These are phyloP conservation scores for Fusarium sp. DNA, from an alignment of 2,329 filamentous ascomycete species.

Conservation along the genomic window DNA sequence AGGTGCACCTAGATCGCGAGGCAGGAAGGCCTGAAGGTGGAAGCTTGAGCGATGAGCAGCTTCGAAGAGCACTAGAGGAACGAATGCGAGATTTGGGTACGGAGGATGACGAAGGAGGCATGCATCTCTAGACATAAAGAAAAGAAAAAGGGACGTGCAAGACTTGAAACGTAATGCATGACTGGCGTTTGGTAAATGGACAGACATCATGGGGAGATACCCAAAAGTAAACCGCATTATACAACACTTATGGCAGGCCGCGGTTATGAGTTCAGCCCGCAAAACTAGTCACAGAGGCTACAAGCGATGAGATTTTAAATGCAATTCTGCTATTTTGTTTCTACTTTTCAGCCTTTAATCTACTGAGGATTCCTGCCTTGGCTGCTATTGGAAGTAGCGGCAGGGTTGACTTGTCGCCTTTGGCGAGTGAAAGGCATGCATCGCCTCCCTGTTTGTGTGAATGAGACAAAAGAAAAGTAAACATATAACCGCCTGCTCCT, in stretches of 20 bases:
- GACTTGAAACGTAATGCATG: slow-evolving; percentile 25
- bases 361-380: slow-evolving; percentile 31
- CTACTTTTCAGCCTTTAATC: slow-evolving; percentile 30
- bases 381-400: slow-evolving; percentile 20
- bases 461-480: slow-evolving; percentile 34
- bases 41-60: slow-evolving; percentile 68
- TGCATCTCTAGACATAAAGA: slow-evolving; percentile 65
- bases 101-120: slow-evolving; percentile 65
- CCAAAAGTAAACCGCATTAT: slow-evolving; percentile 23
- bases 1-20: slow-evolving; percentile 59
- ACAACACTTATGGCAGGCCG: slow-evolving; percentile 1
- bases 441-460: slow-evolving; percentile 31
- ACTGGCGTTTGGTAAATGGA: slow-evolving; percentile 46
- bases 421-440: slow-evolving; percentile 29
- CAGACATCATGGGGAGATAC: slow-evolving; percentile 40
- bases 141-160: neutral
- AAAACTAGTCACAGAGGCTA: slow-evolving; percentile 5
- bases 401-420: slow-evolving; percentile 31
- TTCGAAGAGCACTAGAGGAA: slow-evolving; percentile 67
- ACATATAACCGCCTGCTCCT: slow-evolving; percentile 36
- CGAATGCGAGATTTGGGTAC: slow-evolving; percentile 61
- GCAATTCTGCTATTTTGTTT: slow-evolving; percentile 43
- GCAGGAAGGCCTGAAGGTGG: slow-evolving; percentile 54
- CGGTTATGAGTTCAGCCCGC: neutral
- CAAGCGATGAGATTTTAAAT: slow-evolving; percentile 16